Evolutionary conservation across 1,139 yeast species (phyloP).

Genomic region (Suhomyces terraborum): DNA sequence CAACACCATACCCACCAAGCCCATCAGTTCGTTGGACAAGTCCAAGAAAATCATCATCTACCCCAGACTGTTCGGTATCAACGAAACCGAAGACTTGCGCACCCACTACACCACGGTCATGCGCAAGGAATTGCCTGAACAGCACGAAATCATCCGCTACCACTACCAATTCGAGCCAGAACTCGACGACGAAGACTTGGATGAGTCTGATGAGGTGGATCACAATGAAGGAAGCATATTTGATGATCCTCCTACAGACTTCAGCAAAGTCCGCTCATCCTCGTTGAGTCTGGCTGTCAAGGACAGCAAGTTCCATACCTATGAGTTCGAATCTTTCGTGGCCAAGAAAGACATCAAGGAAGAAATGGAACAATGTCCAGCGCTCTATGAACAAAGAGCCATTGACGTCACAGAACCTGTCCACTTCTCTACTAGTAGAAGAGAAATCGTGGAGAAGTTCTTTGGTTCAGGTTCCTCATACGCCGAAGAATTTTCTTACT

Average conservation of each 20-base stretch:
- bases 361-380: conserved; percentile 11
- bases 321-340: conserved; percentile 13
- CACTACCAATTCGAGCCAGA: conserved; percentile 7
- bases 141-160: conserved; percentile 5
- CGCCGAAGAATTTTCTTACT: conserved; percentile 16
- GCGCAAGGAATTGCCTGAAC: conserved; percentile 3
- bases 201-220: conserved; percentile 3
- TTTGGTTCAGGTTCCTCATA: conserved; percentile 11
- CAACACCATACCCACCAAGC: conserved; percentile 1
- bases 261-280: not conserved
- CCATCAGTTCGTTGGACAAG: conserved; percentile 6
- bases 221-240: conserved; percentile 1
- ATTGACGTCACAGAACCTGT: conserved; percentile 12
- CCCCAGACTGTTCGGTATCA: conserved; percentile 7
- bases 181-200: conserved; percentile 6
- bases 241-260: conserved; percentile 2
- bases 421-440: conserved; percentile 11
- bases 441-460: conserved; percentile 12
- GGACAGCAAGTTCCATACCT: conserved; percentile 1
- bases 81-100: conserved; percentile 1
- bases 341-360: conserved; percentile 10
- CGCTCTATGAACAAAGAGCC: conserved; percentile 4
- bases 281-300: not conserved
- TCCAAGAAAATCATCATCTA: conserved; percentile 9
- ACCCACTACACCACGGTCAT: conserved; percentile 7